Conservation (phyloP, 148 eudicot species). For the Pharnaceum exiguum region DNA sequence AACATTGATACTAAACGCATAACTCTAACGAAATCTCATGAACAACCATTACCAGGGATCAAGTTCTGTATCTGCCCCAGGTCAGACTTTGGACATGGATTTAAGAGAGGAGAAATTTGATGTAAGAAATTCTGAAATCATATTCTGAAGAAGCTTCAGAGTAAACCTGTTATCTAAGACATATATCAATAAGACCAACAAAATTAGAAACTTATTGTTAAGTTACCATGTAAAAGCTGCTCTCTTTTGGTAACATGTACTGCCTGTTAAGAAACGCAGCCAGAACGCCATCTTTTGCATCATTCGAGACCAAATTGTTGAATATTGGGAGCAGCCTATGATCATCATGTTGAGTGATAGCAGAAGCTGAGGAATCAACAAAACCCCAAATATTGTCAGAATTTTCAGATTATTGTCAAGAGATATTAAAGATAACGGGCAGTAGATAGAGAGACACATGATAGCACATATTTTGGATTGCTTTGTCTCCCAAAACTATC, state of each 20-base stretch:
- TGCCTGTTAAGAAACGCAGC: constrained; percentile 49
- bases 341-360: constrained; percentile 13
- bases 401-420: neutral
- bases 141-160: neutral
- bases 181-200: neutral
- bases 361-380: constrained; percentile 23
- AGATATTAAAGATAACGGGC: neutral
- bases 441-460: too few species aligned
- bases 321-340: constrained; percentile 45
- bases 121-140: constrained; percentile 6
- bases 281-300: constrained; percentile 43
- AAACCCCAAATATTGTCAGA: neutral
- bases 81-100: constrained; percentile 68
- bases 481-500: too few species aligned
- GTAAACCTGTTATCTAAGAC: constrained; percentile 15
- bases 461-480: too few species aligned
- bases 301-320: constrained; percentile 50
- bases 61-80: constrained; percentile 65
- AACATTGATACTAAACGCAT: constrained; percentile 1
- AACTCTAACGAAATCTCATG: constrained; percentile 9
- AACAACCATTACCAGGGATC: constrained; percentile 65
- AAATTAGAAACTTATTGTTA: neutral
- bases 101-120: constrained; percentile 26
- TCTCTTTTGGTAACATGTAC: constrained; percentile 69
- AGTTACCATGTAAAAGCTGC: constrained; percentile 79